A percentile compares a stretch with the other conserved stretches of the same genome.
Conservation (phyloP, 306 rosid genomes). For the Benincasa hispida region DNA sequence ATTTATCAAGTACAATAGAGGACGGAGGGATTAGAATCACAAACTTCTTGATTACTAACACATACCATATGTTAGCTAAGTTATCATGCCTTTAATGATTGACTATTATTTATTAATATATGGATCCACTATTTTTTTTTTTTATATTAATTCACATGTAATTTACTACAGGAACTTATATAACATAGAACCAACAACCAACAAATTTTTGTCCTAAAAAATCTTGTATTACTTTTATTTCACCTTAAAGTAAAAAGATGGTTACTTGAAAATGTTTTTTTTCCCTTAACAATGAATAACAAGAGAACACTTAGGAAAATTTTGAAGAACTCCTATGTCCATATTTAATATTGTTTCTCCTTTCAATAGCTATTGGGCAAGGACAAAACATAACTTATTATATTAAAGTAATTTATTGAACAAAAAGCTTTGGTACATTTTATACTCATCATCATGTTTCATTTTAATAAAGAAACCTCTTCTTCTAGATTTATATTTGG, state of each 20-base stretch:
- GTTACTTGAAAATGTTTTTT: neutral
- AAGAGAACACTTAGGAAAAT: neutral
- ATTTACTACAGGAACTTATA: no score
- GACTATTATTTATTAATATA: no score
- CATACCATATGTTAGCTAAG: no score
- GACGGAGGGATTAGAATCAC: no score
- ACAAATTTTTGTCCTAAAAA: no score
- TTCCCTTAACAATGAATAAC: no score
- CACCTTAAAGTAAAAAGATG: neutral
- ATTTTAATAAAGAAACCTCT: neutral
- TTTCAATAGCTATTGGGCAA: neutral
- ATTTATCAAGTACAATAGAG: no score
- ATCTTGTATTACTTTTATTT: neutral
- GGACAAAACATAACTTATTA: neutral
- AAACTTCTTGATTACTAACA: no score
- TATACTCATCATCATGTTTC: neutral
- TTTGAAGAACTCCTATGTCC: neutral
- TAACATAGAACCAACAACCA: no score
- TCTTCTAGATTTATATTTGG: neutral
- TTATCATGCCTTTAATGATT: no score
- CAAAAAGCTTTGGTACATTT: neutral
- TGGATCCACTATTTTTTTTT: no score
- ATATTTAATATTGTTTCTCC: neutral
- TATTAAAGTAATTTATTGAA: neutral
- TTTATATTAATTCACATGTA: no score